Base-by-base conservation (phyloP, 2,329 filamentous ascomycete genomes). In the Penicillium italicum region DNA sequence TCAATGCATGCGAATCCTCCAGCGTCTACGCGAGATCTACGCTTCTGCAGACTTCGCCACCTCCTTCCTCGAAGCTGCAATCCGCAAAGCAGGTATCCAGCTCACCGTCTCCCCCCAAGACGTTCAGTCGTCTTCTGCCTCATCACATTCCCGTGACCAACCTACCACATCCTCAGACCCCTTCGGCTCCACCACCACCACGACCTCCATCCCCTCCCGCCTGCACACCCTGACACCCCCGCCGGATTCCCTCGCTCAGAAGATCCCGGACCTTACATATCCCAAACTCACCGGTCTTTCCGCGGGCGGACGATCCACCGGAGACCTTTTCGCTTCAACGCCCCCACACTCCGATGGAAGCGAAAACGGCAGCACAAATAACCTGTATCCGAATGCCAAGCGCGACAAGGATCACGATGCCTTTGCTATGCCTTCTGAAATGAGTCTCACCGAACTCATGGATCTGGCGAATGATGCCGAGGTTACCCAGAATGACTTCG, bases 21-120 rank as follows among this genome's bases (percentile, higher is more conserved):
- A 91, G 70, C 88, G 87, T 60, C 81, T 97, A 18, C 85, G 91
- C 36, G 91, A 96, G 68, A 90, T 91, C 30, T 97, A 97, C 68
- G 87, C 91, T 0, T 91, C 92, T 0, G 93, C 93, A n/a, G 92
- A 97, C 72, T 96, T 94, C 66, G 91, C 91, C n/a, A 93, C 90
- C 0, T 90, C 90, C 2, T 97, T 97, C 77, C 81, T 97, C n/a
- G 90, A 96, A 70, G 91, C 91, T 1, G 91, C 91, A 0, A 88
- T 96, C 60, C 86, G 89, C 59, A 95, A 96, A 76, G 90, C 90
- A 9, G 86, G 89, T 54, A 91, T 94, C 59, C 85, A 89, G 53
- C 79, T 91, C 37, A 82, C 82, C 3, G 75, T 80, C 75, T 65
- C 73, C 9, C 66, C 56, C 9, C 67, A 69, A 53, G 70, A 72